Conservation (phyloP, 805 yeast species). For the Candida khao-thaluensis region DNA sequence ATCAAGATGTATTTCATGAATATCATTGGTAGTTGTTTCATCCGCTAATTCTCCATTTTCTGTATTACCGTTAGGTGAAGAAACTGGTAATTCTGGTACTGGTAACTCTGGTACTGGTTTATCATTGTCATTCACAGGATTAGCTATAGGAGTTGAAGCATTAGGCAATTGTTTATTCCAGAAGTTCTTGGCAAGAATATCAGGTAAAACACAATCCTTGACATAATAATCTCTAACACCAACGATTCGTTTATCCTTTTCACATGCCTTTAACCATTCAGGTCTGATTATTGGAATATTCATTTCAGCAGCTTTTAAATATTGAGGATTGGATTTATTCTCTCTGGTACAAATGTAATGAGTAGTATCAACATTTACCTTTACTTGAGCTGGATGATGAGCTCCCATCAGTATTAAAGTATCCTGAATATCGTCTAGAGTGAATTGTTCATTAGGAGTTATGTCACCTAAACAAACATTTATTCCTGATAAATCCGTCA, state of each 20-base stretch:
- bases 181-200: slow-evolving; percentile 41
- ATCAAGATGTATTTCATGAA: slow-evolving; percentile 5
- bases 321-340: slow-evolving; percentile 66
- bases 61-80: background rate
- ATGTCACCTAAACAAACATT: slow-evolving; percentile 87
- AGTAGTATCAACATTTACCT: slow-evolving; percentile 86
- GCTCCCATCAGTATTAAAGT: slow-evolving; percentile 77
- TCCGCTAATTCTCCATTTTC: background rate
- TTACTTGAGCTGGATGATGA: slow-evolving; percentile 59
- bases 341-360: slow-evolving; percentile 75
- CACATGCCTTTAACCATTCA: slow-evolving; percentile 96
- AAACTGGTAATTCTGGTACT: slow-evolving; percentile 10
- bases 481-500: slow-evolving; percentile 94
- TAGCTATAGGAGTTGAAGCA: slow-evolving; percentile 10
- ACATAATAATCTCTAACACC: slow-evolving; percentile 88
- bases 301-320: slow-evolving; percentile 73
- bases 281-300: slow-evolving; percentile 95
- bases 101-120: slow-evolving; percentile 14
- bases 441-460: slow-evolving; percentile 50
- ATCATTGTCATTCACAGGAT: slow-evolving; percentile 9
- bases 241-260: slow-evolving; percentile 79
- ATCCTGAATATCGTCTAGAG: slow-evolving; percentile 53
- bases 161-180: slow-evolving; percentile 27
- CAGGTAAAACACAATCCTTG: slow-evolving; percentile 50
- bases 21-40: slow-evolving; percentile 1